Evolutionary conservation across 2,329 filamentous ascomycete species (phyloP), one percentile per base, ranked within the genome.

Genomic region (Purpureocillium lavendulum): DNA sequence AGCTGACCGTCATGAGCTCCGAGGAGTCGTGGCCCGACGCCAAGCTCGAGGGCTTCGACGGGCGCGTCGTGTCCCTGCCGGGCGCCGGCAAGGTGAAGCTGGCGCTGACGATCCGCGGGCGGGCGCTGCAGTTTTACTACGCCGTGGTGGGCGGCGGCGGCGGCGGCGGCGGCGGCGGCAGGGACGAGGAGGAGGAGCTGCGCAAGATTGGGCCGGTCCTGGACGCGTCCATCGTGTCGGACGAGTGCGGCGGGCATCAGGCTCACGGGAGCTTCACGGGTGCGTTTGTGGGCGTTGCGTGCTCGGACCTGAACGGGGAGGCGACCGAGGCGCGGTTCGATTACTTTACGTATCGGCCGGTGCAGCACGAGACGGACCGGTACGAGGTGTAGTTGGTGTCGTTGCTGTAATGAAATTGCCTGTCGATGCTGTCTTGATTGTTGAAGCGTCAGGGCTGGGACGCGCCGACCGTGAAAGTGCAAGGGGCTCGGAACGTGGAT

Each of bases 241-340:
- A 82, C 48, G 77, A 82, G 58, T 81, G 77, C 41, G 77, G 77
- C 9, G 77, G 76, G 0, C 75, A 80, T 44, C 67, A 71, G 44
- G 67, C 61, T 3, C 74, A 80, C 45, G 77, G 77, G 1, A 81
- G 77, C 53, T 82, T 81, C 45, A 81, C 77, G 1, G 77, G 77
- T 1, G 73, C 77, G 1, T 77, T 77, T 59, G 68, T 76, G 1
- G 73, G 73, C 0, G 56, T 77, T 45, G 73, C 73, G 1, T 71
- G 68, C 31, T 76, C 71, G 3, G 73, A 77, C 52, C 40, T 75
- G 32, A 76, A 77, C 40, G 73, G 73, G 3, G 66, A 64, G 13
- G 69, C 60, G 8, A 45, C 55, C 39, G 53, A 58, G 38, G 73
- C 73, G 0, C 57, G 44, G 4, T 77, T 77, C 54, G 71, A 74